Evolutionary conservation across 768 basidiomycete genomes (phyloP).

Genomic region (Cystofilobasidium capitatum): DNA sequence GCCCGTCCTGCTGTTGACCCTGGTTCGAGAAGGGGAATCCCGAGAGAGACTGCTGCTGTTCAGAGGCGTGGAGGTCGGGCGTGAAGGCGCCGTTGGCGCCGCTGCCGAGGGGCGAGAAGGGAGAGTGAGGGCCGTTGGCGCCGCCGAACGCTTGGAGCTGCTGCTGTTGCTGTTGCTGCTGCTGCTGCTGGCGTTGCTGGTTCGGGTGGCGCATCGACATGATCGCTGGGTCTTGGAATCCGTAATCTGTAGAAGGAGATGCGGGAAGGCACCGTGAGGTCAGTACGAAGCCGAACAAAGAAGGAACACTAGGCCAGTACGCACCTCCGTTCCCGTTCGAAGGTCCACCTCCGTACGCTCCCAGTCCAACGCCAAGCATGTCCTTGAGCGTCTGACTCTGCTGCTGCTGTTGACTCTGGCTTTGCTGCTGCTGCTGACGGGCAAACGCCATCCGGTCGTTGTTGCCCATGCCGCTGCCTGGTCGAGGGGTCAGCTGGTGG

Average conservation of each 20-base stretch:
- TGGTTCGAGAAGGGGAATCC: conserved; percentile 13
- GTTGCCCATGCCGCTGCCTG: conserved; percentile 8
- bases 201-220: conserved; percentile 30
- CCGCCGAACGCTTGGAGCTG: conserved; percentile 11
- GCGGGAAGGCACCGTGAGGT: neutral
- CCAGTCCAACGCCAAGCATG: conserved; percentile 26
- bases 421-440: conserved; percentile 14
- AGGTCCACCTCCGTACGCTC: conserved; percentile 10
- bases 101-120: conserved; percentile 10
- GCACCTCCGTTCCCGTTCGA: conserved; percentile 1
- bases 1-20: conserved; percentile 7
- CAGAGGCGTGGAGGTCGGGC: neutral
- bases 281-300: neutral
- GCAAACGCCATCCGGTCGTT: conserved; percentile 20
- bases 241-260: conserved; percentile 8
- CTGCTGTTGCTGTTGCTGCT: conserved; percentile 8
- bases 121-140: conserved; percentile 8
- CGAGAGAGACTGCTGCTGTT: conserved; percentile 10
- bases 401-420: conserved; percentile 7
- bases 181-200: conserved; percentile 23
- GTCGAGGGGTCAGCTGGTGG: conserved; percentile 15
- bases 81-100: neutral
- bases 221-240: conserved; percentile 33
- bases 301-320: conserved; percentile 3
- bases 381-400: conserved; percentile 27